Base-by-base conservation (phyloP, 1,284 basidiomycete genomes). In the Ustilago vetiveriae region DNA sequence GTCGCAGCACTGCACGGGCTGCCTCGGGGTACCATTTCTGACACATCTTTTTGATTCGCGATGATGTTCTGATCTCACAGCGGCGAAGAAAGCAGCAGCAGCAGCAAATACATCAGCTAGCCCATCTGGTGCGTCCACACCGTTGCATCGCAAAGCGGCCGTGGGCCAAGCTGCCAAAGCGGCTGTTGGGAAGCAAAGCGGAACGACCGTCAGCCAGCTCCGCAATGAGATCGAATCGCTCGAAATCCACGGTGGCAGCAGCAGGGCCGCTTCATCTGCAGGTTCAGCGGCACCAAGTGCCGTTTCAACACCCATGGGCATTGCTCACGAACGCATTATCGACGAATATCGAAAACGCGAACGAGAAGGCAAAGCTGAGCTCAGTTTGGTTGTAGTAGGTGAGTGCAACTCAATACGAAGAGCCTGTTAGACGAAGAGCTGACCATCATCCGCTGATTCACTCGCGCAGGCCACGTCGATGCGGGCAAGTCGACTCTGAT, bases 401-500 rank as follows among this genome's bases (percentile, higher is more conserved):
- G 32, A 35, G 32, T 35, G 94, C 94, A 81, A 73, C 88, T 40
- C 21, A 32, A 27, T 17, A 13, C 5, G 7, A 41, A 21, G 13
- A 30, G 13, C 27, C 27, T 6, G 27, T 29, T 29, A 7, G 27
- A 29, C 6, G 13, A 7, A 13, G 32, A 16, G 32, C 32, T 35
- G 32, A 35, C 32, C 8, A 11, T 30, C 8, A 30, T 30, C 32
- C 6, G 16, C 32, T 8, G 32, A n/a, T 35, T 11, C n/a, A 13
- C 23, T 19, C 74, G 93, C 94, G 9, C 16, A 35, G 32, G 95
- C 22, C 95, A 98, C 79, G 95, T 99, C 60, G 95, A 99, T 83
- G 95, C 96, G 14, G 95, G 95, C 44, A 99, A 99, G 83, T 97
- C 94, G 10, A 99, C 95, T 0, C 83, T 99, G 39, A 98, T 98